Conservation (phyloP, 345 rosid genomes). For the Leavenworthia alabamica region DNA sequence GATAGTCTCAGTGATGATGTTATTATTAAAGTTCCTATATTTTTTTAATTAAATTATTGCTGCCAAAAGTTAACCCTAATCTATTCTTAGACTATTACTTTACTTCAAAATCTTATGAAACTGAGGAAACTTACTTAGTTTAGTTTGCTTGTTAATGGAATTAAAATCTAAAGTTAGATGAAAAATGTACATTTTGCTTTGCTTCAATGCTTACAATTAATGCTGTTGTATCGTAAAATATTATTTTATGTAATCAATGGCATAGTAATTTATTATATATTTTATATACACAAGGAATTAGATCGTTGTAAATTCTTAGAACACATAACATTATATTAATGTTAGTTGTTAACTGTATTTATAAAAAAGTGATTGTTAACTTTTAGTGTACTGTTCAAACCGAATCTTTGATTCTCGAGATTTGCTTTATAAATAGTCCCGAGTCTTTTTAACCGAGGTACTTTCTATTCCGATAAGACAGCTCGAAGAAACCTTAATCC, state of each 20-base stretch:
- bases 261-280: too few relatives aligned
- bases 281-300: too few relatives aligned
- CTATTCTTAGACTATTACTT: conserved; percentile 21
- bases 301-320: too few relatives aligned
- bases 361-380: neutral
- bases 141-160: conserved; percentile 24
- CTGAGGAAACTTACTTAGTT: conserved; percentile 17
- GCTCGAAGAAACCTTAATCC: conserved; percentile 27
- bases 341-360: too few relatives aligned
- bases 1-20: conserved; percentile 35
- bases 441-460: conserved; percentile 18
- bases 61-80: conserved; percentile 23
- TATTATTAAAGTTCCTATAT: conserved; percentile 19
- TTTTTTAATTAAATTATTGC: neutral
- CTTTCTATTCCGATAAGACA: conserved; percentile 31
- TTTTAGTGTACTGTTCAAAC: conserved; percentile 8
- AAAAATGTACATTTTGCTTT: conserved; percentile 25
- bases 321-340: too few relatives aligned
- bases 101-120: conserved; percentile 19
- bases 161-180: conserved; percentile 16
- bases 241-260: too few relatives aligned
- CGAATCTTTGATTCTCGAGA: conserved; percentile 2
- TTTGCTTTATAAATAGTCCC: neutral
- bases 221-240: too few relatives aligned
- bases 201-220: conserved; percentile 16